Conservation (phyloP, 2,329 filamentous ascomycete species). For the Fusarium sp. region DNA sequence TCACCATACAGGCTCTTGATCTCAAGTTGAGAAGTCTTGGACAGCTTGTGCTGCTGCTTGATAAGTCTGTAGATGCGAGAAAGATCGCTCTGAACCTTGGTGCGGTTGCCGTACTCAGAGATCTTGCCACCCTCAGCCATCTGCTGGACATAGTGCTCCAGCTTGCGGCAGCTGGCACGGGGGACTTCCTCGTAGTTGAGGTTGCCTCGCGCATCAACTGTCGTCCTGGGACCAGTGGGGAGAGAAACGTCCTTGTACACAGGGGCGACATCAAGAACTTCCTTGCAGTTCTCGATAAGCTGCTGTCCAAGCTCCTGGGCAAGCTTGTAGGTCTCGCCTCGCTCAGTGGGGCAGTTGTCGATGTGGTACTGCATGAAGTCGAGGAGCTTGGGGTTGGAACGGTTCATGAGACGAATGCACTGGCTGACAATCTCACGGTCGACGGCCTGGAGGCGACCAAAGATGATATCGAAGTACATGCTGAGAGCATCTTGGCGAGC, state of each 20-base stretch:
- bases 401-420: constrained; percentile 99
- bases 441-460: constrained; percentile 90
- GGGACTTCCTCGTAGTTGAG: constrained; percentile 91
- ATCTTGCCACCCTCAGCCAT: constrained; percentile 99
- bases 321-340: constrained; percentile 97
- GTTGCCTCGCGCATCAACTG: constrained; percentile 91
- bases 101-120: constrained; percentile 97
- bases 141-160: constrained; percentile 97
- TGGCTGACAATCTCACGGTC: constrained; percentile 98
- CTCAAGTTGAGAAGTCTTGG: constrained; percentile 94
- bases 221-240: constrained; percentile 91
- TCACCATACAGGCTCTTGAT: constrained; percentile 96
- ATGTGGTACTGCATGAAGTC: constrained; percentile 99
- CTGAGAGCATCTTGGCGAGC: constrained; percentile 94
- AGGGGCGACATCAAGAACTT: constrained; percentile 84
- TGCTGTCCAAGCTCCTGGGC: constrained; percentile 93
- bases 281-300: constrained; percentile 97
- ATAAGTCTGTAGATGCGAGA: constrained; percentile 98
- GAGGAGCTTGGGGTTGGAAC: constrained; percentile 92
- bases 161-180: constrained; percentile 89
- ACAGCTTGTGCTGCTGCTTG: constrained; percentile 97
- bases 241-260: constrained; percentile 96
- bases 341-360: constrained; percentile 96
- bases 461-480: constrained; percentile 99
- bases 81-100: constrained; percentile 97